Percentiles rank a stretch among this genome's conserved stretches.
Evolutionary conservation across 1,284 basidiomycete species (phyloP).

Genomic region (Apiotrichum veenhuisii): DNA sequence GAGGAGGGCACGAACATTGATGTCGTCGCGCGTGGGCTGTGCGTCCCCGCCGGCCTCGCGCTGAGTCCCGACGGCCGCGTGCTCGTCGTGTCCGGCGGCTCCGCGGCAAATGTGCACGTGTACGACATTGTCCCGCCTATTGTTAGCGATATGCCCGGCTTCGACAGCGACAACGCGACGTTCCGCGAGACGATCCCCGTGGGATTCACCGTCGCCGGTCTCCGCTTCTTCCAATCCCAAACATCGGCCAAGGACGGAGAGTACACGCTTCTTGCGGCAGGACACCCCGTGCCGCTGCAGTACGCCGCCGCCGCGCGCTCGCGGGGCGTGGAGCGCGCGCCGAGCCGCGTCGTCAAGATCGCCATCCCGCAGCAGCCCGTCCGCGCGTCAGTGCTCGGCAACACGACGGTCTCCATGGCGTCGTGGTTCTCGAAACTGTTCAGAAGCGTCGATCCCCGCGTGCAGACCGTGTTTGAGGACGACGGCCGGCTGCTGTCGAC

Average conservation of each 20-base stretch:
- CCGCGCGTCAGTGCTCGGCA: background rate
- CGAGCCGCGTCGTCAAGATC: constrained; percentile 3
- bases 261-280: constrained; percentile 11
- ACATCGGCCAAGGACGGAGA: background rate
- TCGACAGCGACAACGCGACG: background rate
- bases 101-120: constrained; percentile 3
- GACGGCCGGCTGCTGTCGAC: constrained; percentile 2
- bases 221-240: no score
- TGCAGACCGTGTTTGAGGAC: constrained; percentile 9
- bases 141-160: background rate
- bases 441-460: constrained; percentile 3
- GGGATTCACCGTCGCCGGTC: constrained; percentile 9
- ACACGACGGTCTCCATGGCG: no score
- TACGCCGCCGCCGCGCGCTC: background rate
- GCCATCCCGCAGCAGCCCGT: background rate
- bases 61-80: constrained; percentile 7
- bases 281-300: constrained; percentile 4
- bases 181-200: constrained; percentile 13
- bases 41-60: constrained; percentile 5
- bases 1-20: background rate
- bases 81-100: constrained; percentile 3
- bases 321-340: background rate
- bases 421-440: constrained; percentile 7
- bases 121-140: constrained; percentile 10
- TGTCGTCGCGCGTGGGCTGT: background rate